Percentiles rank a stretch among this genome's conserved stretches.
phyloP scores from a whole-genome alignment of 2,329 filamentous ascomycete genomes.

The Acephala macrosclerotiorum region DNA sequence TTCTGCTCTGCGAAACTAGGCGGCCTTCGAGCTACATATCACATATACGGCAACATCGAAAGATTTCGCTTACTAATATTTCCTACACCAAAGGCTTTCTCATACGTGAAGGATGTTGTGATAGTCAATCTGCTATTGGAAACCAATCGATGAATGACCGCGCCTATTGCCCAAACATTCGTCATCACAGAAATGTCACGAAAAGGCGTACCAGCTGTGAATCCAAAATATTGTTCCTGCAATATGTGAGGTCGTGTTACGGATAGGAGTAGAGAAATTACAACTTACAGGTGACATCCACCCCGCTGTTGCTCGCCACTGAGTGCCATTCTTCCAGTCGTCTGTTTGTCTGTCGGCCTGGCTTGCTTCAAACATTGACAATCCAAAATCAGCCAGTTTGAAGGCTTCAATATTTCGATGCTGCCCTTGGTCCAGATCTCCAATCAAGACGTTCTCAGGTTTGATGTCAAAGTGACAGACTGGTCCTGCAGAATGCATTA shows the following conservation, averaged over 20 bases:
- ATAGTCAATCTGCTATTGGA: not conserved
- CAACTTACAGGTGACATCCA: constrained; percentile 7
- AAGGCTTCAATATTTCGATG: not conserved
- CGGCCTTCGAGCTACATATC: not conserved
- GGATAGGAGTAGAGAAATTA: not conserved
- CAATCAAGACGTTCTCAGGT: constrained; percentile 4
- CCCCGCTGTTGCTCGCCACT: not conserved
- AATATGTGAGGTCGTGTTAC: not conserved
- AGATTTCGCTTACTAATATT: not conserved
- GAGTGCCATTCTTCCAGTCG: not conserved
- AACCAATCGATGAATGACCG: not conserved
- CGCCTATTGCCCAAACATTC: not conserved
- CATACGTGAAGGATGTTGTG: not conserved
- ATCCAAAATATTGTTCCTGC: not conserved
- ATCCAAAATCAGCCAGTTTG: not conserved
- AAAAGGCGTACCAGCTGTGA: no score
- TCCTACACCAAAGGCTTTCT: not conserved
- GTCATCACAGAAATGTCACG: not conserved
- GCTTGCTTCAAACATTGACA: not conserved
- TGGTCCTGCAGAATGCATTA: not conserved
- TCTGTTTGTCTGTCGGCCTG: not conserved
- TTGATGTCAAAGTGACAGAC: constrained; percentile 8
- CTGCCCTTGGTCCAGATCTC: not conserved
- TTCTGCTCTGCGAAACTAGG: not conserved
- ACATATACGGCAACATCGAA: not conserved